A percentile compares a stretch with the other conserved stretches of the same genome.
phyloP scores from a whole-genome alignment of 2,329 filamentous ascomycete genomes.

The Aspergillus sp. region DNA sequence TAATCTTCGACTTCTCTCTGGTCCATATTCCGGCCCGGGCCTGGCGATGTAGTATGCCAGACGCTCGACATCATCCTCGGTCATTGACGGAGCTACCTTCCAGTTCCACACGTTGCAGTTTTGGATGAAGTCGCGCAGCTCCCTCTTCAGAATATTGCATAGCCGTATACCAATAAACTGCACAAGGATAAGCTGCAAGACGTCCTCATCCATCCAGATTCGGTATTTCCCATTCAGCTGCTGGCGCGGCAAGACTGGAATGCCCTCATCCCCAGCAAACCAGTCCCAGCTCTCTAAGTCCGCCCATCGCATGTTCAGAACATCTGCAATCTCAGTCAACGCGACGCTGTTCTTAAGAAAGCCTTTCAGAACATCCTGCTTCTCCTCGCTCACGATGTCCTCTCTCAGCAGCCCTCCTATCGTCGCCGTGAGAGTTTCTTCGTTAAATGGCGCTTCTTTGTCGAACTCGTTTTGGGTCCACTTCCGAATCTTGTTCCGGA shows the following conservation, averaged over 20 bases:
- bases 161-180: conserved; percentile 44
- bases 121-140: conserved; percentile 15
- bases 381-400: conserved; percentile 46
- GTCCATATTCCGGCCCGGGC: background rate
- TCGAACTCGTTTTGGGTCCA: conserved; percentile 8
- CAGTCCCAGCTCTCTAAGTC: conserved; percentile 46
- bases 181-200: conserved; percentile 48
- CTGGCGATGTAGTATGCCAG: conserved; percentile 26
- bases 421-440: conserved; percentile 30
- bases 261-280: conserved; percentile 41
- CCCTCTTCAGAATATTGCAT: conserved; percentile 28
- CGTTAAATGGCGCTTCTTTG: conserved; percentile 32
- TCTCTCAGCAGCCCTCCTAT: conserved; percentile 43
- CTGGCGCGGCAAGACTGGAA: conserved; percentile 44
- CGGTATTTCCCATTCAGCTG: conserved; percentile 48
- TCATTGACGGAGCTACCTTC: conserved; percentile 6
- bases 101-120: conserved; percentile 14
- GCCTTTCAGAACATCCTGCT: conserved; percentile 40
- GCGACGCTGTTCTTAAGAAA: conserved; percentile 42
- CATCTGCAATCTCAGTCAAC: conserved; percentile 45
- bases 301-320: conserved; percentile 46
- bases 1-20: conserved; percentile 13
- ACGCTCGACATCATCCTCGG: conserved; percentile 25
- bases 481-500: background rate
- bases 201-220: conserved; percentile 50